These are phyloP conservation scores for Thermochaetoides thermophila DNA, from an alignment of 495 filamentous ascomycete species.

Conservation along the genomic window DNA sequence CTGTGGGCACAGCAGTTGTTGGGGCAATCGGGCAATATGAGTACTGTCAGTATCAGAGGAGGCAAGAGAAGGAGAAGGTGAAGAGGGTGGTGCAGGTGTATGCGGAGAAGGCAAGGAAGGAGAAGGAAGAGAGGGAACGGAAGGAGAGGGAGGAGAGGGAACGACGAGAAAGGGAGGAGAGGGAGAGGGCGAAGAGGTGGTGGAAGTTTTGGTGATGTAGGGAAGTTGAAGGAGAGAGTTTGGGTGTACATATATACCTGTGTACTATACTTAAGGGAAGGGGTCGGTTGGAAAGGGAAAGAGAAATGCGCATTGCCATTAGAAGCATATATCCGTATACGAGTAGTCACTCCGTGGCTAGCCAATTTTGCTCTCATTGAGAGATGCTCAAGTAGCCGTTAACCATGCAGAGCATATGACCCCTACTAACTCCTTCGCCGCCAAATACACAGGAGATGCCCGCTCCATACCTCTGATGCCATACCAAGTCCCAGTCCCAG, in stretches of 20 bases:
- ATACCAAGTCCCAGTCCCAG: too few species aligned
- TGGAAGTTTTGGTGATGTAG: slow-evolving; percentile 42
- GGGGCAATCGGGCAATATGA: slow-evolving; percentile 56
- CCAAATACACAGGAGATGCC: too few species aligned
- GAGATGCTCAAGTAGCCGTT: too few species aligned
- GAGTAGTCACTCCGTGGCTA: too few species aligned
- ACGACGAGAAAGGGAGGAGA: slow-evolving; percentile 35
- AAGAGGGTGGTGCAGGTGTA: slow-evolving; percentile 68
- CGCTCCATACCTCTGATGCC: too few species aligned
- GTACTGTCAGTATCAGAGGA: slow-evolving; percentile 59
- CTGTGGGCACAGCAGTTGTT: slow-evolving; percentile 56
- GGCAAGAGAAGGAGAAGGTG: slow-evolving; percentile 62
- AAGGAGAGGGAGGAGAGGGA: slow-evolving; percentile 32
- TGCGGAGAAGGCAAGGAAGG: slow-evolving; percentile 45
- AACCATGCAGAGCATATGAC: too few species aligned
- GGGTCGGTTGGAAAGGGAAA: too few species aligned
- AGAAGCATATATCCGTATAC: too few species aligned
- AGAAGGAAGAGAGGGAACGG: slow-evolving; percentile 30
- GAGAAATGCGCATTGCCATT: too few species aligned
- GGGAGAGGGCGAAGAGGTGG: slow-evolving; percentile 20
- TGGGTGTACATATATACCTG: background rate
- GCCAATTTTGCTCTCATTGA: too few species aligned
- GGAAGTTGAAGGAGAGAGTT: background rate
- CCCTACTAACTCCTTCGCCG: too few species aligned
- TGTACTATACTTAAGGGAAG: background rate